A percentile compares a stretch with the other conserved stretches of the same genome.
These are phyloP conservation scores for Bremia lactucae DNA, from an alignment of 352 stramenopile genomes.

Conservation along the genomic window DNA sequence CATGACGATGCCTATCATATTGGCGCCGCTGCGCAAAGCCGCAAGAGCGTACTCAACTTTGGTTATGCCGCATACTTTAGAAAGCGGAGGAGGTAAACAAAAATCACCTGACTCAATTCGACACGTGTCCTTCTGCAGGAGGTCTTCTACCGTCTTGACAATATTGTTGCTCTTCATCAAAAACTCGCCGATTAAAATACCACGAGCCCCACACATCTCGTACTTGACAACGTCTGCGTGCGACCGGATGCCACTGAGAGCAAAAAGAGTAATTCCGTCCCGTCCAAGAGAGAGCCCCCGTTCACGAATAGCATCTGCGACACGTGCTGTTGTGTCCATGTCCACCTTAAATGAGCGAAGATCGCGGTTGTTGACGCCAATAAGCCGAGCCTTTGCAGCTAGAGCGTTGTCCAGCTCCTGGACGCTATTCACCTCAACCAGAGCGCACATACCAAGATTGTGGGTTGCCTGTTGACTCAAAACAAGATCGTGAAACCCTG, in stretches of 20 bases:
- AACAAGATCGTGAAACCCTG: slow-evolving; percentile 2
- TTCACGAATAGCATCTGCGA: slow-evolving; percentile 75
- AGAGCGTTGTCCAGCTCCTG: slow-evolving; percentile 92
- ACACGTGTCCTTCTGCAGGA: slow-evolving; percentile 30
- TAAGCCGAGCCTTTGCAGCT: slow-evolving; percentile 83
- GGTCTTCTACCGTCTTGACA: slow-evolving; percentile 70
- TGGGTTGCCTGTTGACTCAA: slow-evolving; percentile 54
- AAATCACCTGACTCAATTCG: slow-evolving; percentile 24
- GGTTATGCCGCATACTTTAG: slow-evolving; percentile 94
- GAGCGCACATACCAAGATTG: slow-evolving; percentile 90
- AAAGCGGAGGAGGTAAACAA: slow-evolving; percentile 34
- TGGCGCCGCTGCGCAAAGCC: slow-evolving; percentile 86
- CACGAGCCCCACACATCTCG: slow-evolving; percentile 82
- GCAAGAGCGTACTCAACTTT: slow-evolving; percentile 87
- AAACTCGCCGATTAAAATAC: slow-evolving; percentile 94
- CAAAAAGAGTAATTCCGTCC: slow-evolving; percentile 82
- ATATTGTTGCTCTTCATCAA: slow-evolving; percentile 94
- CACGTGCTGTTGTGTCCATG: slow-evolving; percentile 88
- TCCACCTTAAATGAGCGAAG: slow-evolving; percentile 98
- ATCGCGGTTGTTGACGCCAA: slow-evolving; percentile 99
- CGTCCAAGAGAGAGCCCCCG: slow-evolving; percentile 57
- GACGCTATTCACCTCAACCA: slow-evolving; percentile 97
- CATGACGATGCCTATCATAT: slow-evolving; percentile 97
- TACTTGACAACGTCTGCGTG: slow-evolving; percentile 87
- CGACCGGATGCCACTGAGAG: slow-evolving; percentile 93